Percentiles rank a stretch among this genome's conserved stretches.
phyloP scores from a whole-genome alignment of 179 eudicot genomes.

The Heliamphora pulchella region DNA sequence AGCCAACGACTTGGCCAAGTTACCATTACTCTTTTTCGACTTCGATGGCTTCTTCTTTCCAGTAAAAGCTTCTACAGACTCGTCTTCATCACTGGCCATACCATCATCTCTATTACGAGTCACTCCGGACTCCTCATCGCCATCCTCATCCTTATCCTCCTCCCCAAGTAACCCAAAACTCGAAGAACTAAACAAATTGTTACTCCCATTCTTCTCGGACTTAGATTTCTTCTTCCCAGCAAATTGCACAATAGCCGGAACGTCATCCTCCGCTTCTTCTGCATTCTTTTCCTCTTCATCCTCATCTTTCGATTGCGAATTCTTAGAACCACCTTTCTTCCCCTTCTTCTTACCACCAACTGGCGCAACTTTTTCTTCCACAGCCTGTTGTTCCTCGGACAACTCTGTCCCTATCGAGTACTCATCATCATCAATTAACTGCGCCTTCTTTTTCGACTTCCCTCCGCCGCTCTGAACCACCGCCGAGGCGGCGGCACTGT shows the following conservation, averaged over 20 bases:
- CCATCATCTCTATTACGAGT: conserved; percentile 31
- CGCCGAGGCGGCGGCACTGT: conserved; percentile 7
- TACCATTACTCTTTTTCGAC: conserved; percentile 33
- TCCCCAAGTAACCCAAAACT: conserved; percentile 56
- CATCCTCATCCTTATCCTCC: conserved; percentile 35
- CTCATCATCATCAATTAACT: conserved; percentile 70
- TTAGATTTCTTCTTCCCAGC: conserved; percentile 54
- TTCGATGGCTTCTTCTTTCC: conserved; percentile 59
- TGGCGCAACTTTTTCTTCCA: conserved; percentile 42
- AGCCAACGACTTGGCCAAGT: conserved; percentile 28
- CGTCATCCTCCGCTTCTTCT: conserved; percentile 44
- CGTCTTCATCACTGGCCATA: conserved; percentile 40
- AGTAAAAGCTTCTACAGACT: conserved; percentile 29
- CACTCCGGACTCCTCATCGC: conserved; percentile 8
- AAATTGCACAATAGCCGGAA: conserved; percentile 22
- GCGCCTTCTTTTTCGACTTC: conserved; percentile 54
- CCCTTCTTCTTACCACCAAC: conserved; percentile 66
- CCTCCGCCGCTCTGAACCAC: conserved; percentile 21
- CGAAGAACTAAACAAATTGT: conserved; percentile 25
- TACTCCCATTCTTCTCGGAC: conserved; percentile 38
- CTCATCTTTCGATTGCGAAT: conserved; percentile 32
- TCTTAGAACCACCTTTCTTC: conserved; percentile 53
- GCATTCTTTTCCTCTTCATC: conserved; percentile 34
- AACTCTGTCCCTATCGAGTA: conserved; percentile 53
- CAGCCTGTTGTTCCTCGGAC: conserved; percentile 39